Evolutionary conservation across 805 yeast species (phyloP), one percentile per base, ranked within the genome.

Genomic region (Metschnikowia continentalis): DNA sequence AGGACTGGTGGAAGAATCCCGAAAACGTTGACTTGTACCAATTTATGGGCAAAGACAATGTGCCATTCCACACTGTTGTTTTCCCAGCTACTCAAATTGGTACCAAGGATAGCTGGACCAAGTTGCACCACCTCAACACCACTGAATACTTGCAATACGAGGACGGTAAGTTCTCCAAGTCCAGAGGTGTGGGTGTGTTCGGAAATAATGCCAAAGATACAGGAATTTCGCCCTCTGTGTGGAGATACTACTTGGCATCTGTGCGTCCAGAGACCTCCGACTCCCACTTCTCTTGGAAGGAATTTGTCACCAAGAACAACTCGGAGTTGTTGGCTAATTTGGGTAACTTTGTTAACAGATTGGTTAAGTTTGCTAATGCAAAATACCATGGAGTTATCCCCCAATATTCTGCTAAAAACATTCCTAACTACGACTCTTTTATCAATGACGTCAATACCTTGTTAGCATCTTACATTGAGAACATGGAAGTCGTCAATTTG

Each of bases 21-120:
- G 90, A 90, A 48, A 68, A 90, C 55, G 97, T 94, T 56, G 72
- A 87, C 58, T 76, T 94, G 59, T 90, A 88, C 69, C 99, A 94
- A 76, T 94, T 94, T 70, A 94, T 94, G 99, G 99, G 99, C 71
- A 94, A 94, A 70, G 99, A 94, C 71, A 94, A 94, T 66, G 97
- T 91, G 62, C 97, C 98, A 32, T 94, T 94, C 89, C 99, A 94
- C 68, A 87, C 97, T 1, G 99, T 94, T 50, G 96, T 94, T 50
- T 94, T 92, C 90, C 99, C 99, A 53, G 84, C 95, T 40, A 74
- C 96, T 26, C 86, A 84, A 71, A 73, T 94, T 42, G 99, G 98
- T 68, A 91, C 99, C 15, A 71, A 78, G 17, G 92, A 92, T 51
- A 63, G 77, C 44, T 94, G 98, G 98, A 90, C 97, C 53, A 84